These are phyloP conservation scores for Sporothrix schenckii DNA, from an alignment of 2,329 filamentous ascomycete genomes.

Conservation along the genomic window DNA sequence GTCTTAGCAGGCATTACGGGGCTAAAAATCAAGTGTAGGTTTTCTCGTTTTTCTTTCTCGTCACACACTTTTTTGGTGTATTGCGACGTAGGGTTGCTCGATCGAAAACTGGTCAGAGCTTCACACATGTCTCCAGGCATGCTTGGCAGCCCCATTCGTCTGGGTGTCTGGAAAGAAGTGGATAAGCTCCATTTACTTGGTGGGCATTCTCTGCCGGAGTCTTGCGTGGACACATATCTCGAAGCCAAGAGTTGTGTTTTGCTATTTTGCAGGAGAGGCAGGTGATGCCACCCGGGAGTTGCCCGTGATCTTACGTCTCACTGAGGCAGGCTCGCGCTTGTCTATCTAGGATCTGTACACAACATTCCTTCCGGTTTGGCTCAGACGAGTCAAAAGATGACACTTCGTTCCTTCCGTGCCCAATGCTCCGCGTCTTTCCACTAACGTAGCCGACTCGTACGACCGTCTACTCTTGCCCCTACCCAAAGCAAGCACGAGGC, in stretches of 20 bases:
- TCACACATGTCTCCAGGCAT: conserved; percentile 8
- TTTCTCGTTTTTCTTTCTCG: neutral
- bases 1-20: neutral
- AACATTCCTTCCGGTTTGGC: conserved; percentile 5
- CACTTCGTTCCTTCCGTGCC: neutral
- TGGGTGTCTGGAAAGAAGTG: conserved; percentile 20
- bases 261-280: conserved; percentile 6
- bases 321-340: conserved; percentile 13
- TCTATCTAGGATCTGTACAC: conserved; percentile 15
- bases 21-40: conserved; percentile 6
- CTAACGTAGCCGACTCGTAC: neutral
- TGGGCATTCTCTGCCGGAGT: neutral
- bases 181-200: neutral
- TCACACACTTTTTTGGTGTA: neutral
- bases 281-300: neutral
- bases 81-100: neutral
- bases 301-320: conserved; percentile 12
- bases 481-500: conserved; percentile 11
- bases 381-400: neutral
- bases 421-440: neutral
- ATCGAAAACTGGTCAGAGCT: conserved; percentile 25
- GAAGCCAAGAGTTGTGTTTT: neutral
- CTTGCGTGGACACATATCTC: neutral
- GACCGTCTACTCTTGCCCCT: neutral
- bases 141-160: conserved; percentile 25